Conservation (phyloP, 129 eudicot species). For the Silybum marianum region DNA sequence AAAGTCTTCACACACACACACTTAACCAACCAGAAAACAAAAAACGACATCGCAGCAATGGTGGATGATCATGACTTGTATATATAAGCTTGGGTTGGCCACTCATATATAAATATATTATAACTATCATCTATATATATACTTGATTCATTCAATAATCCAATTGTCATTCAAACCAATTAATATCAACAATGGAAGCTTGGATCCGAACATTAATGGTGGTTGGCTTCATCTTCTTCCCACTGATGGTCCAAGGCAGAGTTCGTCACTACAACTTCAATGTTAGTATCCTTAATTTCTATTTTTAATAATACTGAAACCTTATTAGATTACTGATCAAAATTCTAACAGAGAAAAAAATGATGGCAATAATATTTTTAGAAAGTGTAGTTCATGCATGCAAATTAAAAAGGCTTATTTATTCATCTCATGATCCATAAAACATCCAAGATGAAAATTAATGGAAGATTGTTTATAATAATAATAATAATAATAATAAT, state of each 20-base stretch:
- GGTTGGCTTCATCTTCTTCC: conserved; percentile 45
- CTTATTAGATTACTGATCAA: neutral
- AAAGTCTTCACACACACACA: too few species aligned
- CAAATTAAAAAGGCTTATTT: neutral
- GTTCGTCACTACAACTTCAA: conserved; percentile 79
- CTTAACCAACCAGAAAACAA: conserved; percentile 2
- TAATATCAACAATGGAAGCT: conserved; percentile 27
- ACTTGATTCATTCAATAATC: conserved; percentile 10
- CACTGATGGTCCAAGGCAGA: conserved; percentile 44
- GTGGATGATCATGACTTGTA: conserved; percentile 11
- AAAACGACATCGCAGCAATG: conserved; percentile 53
- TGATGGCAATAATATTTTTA: neutral
- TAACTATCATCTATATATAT: conserved; percentile 4
- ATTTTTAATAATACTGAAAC: neutral
- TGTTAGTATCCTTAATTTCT: conserved; percentile 15
- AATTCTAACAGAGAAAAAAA: neutral
- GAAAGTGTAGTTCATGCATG: too few species aligned
- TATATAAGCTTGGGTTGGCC: conserved; percentile 64
- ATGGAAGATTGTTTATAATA: too few species aligned
- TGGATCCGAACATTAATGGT: conserved; percentile 34
- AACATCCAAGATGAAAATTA: neutral
- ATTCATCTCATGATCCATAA: neutral
- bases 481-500: too few species aligned
- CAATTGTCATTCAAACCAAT: neutral
- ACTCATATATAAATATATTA: conserved; percentile 15